phyloP scores from a whole-genome alignment of 345 rosid species.

The Murraya koenigii region DNA sequence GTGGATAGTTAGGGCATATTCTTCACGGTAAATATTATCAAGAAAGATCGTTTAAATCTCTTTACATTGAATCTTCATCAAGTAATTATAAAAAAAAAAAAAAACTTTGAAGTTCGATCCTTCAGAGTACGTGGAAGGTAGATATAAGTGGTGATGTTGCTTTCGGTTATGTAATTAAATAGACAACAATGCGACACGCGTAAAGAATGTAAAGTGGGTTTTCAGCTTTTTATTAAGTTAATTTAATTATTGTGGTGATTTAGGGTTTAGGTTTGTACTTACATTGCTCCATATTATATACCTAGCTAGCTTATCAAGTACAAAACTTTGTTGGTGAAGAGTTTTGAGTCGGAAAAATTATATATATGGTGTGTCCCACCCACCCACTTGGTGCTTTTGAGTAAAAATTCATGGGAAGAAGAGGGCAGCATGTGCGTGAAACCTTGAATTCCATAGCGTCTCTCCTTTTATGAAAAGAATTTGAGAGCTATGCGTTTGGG shows the following conservation, averaged over 20 bases:
- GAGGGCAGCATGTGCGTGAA: conserved; percentile 60
- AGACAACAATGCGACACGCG: conserved; percentile 22
- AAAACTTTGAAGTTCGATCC: conserved; percentile 10
- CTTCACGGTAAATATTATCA: neutral
- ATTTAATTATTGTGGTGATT: neutral
- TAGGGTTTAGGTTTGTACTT: neutral
- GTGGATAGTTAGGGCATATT: neutral
- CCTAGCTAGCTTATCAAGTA: conserved; percentile 4
- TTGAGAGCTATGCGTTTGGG: conserved; percentile 56
- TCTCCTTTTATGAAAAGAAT: conserved; percentile 55
- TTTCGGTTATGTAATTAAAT: conserved; percentile 22
- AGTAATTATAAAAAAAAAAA: neutral
- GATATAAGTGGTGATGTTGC: neutral
- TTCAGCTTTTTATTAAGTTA: neutral
- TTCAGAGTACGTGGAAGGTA: conserved; percentile 19
- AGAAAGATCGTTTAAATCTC: neutral
- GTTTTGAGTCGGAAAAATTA: conserved; percentile 30
- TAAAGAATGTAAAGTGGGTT: conserved; percentile 18
- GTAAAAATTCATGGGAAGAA: conserved; percentile 36
- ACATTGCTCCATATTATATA: neutral
- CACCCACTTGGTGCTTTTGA: conserved; percentile 25
- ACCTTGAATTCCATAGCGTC: conserved; percentile 59
- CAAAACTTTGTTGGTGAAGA: conserved; percentile 7
- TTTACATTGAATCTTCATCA: neutral
- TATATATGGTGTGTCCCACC: conserved; percentile 20